phyloP scores from a whole-genome alignment of 23 red algal species.

The Cyanidiococcus yangmingshanensis region DNA sequence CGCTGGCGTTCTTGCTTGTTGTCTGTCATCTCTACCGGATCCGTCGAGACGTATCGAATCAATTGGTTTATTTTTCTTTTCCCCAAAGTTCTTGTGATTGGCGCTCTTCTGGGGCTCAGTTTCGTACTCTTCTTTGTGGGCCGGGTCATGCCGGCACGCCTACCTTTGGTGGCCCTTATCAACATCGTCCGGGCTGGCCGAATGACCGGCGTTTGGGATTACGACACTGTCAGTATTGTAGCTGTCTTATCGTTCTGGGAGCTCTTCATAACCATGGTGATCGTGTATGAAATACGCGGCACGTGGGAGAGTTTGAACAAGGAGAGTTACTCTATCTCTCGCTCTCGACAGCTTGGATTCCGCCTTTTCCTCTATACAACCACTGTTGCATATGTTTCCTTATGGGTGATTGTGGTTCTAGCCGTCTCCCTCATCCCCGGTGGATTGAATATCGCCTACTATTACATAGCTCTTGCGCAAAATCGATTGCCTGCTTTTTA shows the following conservation, averaged over 20 bases:
- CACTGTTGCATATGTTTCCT: background rate
- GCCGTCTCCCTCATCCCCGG: background rate
- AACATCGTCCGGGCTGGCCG: background rate
- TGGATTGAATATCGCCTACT: background rate
- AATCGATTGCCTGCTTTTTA: background rate
- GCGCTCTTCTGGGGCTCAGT: background rate
- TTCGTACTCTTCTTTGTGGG: background rate
- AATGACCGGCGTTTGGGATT: background rate
- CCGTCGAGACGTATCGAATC: background rate
- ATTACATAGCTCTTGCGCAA: background rate
- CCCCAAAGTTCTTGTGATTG: background rate
- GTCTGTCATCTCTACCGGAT: slow-evolving; percentile 2
- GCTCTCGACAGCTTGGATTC: slow-evolving; percentile 10
- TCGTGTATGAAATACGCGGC: slow-evolving; percentile 11
- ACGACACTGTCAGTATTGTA: background rate
- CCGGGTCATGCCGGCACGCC: background rate
- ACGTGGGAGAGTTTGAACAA: background rate
- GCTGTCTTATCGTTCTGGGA: background rate
- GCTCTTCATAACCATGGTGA: background rate
- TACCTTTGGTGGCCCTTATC: background rate
- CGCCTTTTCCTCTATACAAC: slow-evolving; percentile 1
- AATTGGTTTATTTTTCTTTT: background rate
- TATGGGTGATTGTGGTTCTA: background rate
- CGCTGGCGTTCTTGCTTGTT: background rate
- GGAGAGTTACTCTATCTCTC: background rate